Conservation (phyloP, 192 early-diverging fungal species). For the Cetraspora pellucida region DNA sequence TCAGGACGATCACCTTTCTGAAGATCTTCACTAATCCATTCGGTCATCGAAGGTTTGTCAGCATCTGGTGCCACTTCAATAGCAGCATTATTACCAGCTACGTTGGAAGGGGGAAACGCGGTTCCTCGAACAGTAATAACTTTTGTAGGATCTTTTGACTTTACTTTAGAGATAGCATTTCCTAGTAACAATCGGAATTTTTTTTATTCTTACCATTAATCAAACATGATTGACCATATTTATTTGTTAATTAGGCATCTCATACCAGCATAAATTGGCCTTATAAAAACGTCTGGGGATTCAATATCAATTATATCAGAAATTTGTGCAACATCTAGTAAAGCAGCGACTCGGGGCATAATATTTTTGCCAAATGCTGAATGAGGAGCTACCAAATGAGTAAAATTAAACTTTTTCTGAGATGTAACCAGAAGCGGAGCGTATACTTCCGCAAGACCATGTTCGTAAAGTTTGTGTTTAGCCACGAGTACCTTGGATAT, state of each 20-base stretch:
- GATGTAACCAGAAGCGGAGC: slow-evolving; percentile 74
- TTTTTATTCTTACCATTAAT: neutral
- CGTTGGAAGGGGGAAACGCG: slow-evolving; percentile 78
- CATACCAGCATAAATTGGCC: slow-evolving; percentile 95
- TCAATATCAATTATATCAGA: slow-evolving; percentile 87
- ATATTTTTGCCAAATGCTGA: slow-evolving; percentile 93
- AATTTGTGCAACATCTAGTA: slow-evolving; percentile 87
- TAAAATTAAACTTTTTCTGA: slow-evolving; percentile 70
- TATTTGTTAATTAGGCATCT: neutral
- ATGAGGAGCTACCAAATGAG: slow-evolving; percentile 88
- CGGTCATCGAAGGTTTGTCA: slow-evolving; percentile 57
- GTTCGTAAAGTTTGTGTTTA: slow-evolving; percentile 75
- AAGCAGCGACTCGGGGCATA: slow-evolving; percentile 88
- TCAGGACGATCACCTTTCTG: slow-evolving; percentile 95
- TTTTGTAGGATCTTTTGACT: slow-evolving; percentile 85
- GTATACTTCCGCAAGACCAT: slow-evolving; percentile 78
- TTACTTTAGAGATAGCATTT: slow-evolving; percentile 96
- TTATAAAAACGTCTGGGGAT: slow-evolving; percentile 84
- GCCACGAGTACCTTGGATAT: slow-evolving; percentile 86
- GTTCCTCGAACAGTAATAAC: slow-evolving; percentile 88
- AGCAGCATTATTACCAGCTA: slow-evolving; percentile 56
- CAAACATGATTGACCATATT: neutral
- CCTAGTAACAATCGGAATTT: slow-evolving; percentile 44
- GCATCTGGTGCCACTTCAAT: slow-evolving; percentile 71
- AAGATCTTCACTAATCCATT: slow-evolving; percentile 89